phyloP scores from a whole-genome alignment of 2,329 filamentous ascomycete species.

The Aureobasidium subglaciale region DNA sequence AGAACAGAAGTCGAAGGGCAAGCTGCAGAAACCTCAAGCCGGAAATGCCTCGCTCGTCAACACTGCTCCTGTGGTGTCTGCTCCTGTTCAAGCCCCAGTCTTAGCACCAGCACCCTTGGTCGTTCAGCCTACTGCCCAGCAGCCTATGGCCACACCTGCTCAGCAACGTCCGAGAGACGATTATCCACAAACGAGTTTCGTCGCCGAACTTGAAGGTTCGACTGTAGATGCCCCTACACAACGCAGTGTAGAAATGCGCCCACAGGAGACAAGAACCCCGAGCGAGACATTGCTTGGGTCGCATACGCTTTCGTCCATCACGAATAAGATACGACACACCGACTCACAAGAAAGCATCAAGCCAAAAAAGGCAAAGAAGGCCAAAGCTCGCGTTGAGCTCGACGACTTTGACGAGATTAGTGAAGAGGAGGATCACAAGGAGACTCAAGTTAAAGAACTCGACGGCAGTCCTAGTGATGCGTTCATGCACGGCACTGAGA shows the following conservation, averaged over 20 bases:
- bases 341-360: slow-evolving; percentile 35
- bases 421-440: slow-evolving; percentile 34
- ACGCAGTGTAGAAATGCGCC: slow-evolving; percentile 20
- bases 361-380: slow-evolving; percentile 50
- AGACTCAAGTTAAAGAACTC: slow-evolving; percentile 23
- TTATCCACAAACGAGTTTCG: slow-evolving; percentile 18
- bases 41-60: not conserved
- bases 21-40: slow-evolving; percentile 21
- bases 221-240: slow-evolving; percentile 35
- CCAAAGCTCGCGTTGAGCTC: slow-evolving; percentile 57
- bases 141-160: not conserved
- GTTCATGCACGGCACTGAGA: slow-evolving; percentile 33
- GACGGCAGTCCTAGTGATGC: slow-evolving; percentile 18
- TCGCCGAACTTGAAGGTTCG: slow-evolving; percentile 33
- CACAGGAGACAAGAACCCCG: not conserved
- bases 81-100: slow-evolving; percentile 11
- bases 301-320: slow-evolving; percentile 27
- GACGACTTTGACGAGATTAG: slow-evolving; percentile 61
- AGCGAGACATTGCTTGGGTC: slow-evolving; percentile 9
- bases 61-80: not conserved
- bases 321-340: slow-evolving; percentile 38
- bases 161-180: not conserved
- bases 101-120: not conserved
- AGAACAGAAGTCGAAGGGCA: slow-evolving; percentile 17
- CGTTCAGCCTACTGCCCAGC: not conserved